Conservation (phyloP, 495 filamentous ascomycete species). For the Aspergillus panamensis region DNA sequence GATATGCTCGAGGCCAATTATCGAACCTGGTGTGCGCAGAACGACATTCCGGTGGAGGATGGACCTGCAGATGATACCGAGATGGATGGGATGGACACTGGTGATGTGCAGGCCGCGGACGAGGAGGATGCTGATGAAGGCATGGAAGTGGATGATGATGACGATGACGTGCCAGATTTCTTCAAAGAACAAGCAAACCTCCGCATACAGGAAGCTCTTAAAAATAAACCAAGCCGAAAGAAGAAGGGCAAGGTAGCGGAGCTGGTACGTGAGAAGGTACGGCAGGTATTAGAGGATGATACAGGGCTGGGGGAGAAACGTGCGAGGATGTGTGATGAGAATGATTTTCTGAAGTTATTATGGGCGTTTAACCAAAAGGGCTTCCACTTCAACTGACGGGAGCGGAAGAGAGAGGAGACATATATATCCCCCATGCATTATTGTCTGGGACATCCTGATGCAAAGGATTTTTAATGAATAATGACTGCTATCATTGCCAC, state of each 20-base stretch:
- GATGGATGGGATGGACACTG: conserved; percentile 45
- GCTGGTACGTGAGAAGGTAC: conserved; percentile 76
- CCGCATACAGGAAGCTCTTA: conserved; percentile 38
- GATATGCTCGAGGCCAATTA: conserved; percentile 82
- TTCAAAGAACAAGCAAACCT: conserved; percentile 64
- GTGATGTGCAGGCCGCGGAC: conserved; percentile 33
- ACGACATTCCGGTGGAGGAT: conserved; percentile 75
- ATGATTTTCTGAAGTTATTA: conserved; percentile 75
- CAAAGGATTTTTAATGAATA: conserved; percentile 29
- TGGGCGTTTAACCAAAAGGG: conserved; percentile 85
- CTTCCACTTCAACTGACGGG: conserved; percentile 79
- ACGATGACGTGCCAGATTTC: conserved; percentile 67
- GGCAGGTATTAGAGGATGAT: conserved; percentile 70
- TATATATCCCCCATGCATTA: background rate
- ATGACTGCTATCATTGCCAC: conserved; percentile 42
- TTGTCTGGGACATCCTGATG: background rate
- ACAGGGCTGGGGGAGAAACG: conserved; percentile 76
- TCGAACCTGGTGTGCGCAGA: conserved; percentile 80
- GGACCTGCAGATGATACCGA: conserved; percentile 45
- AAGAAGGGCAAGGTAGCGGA: conserved; percentile 73
- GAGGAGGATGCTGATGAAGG: conserved; percentile 41
- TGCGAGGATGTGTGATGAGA: conserved; percentile 82
- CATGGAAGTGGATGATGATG: conserved; percentile 55
- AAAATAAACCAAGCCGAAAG: conserved; percentile 53
- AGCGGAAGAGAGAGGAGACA: conserved; percentile 8